phyloP scores from a whole-genome alignment of 495 filamentous ascomycete species.

The Durotheca rogersii region DNA sequence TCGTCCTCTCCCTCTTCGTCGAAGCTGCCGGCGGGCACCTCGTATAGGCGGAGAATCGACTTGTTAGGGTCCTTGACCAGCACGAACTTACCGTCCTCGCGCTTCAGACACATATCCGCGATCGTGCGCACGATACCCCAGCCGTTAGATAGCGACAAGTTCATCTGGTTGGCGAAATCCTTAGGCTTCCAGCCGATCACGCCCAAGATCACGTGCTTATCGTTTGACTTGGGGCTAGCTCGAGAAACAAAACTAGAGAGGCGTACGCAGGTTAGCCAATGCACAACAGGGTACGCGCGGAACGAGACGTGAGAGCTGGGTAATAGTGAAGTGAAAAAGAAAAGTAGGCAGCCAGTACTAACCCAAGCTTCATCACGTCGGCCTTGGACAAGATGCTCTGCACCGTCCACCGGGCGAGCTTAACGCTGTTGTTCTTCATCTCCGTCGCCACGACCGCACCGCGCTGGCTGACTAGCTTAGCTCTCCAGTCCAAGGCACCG shows the following conservation, averaged over 20 bases:
- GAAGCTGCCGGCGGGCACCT: slow-evolving; percentile 82
- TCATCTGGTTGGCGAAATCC: slow-evolving; percentile 98
- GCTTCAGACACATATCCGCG: slow-evolving; percentile 80
- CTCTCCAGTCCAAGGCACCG: slow-evolving; percentile 92
- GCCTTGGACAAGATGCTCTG: slow-evolving; percentile 94
- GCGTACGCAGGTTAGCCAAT: no score
- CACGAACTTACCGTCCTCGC: slow-evolving; percentile 70
- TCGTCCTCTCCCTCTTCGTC: slow-evolving; percentile 60
- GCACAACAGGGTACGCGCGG: slow-evolving; percentile 24
- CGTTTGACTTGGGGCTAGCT: slow-evolving; percentile 81
- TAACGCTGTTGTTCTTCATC: slow-evolving; percentile 99
- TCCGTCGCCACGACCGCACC: slow-evolving; percentile 98
- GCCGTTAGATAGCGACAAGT: slow-evolving; percentile 90
- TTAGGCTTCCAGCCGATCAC: slow-evolving; percentile 95
- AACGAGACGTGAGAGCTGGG: background rate
- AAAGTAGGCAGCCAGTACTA: slow-evolving; percentile 32
- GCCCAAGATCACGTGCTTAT: slow-evolving; percentile 90
- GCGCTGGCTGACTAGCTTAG: slow-evolving; percentile 86
- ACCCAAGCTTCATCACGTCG: slow-evolving; percentile 97
- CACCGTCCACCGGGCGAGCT: slow-evolving; percentile 94
- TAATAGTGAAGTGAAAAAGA: background rate
- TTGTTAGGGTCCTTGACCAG: slow-evolving; percentile 92
- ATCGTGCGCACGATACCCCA: slow-evolving; percentile 99
- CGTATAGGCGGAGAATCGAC: slow-evolving; percentile 86
- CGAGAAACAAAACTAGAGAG: slow-evolving; percentile 89